Evolutionary conservation across 2,329 filamentous ascomycete genomes (phyloP).

Genomic region (Corniculantispora saksenae): DNA sequence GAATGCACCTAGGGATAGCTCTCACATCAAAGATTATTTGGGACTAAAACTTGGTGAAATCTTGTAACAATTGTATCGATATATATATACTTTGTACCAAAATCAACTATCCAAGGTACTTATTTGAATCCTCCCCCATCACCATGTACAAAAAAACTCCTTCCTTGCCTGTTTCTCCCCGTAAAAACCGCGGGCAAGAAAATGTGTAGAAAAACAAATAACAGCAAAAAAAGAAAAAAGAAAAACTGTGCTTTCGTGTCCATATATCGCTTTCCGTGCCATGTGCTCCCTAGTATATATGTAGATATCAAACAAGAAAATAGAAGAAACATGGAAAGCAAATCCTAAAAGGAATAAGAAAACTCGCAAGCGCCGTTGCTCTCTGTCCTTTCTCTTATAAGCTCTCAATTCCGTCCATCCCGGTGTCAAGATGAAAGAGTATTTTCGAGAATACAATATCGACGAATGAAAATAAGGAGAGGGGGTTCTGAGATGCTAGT

Average conservation of each 20-base stretch:
- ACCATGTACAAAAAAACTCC: constrained; percentile 9
- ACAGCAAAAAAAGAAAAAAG: not conserved
- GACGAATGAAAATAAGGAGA: not conserved
- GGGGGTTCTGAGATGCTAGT: not conserved
- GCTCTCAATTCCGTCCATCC: not conserved
- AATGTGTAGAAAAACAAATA: too few relatives aligned
- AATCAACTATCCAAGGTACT: not conserved
- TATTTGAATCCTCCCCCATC: not conserved
- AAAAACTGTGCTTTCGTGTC: not conserved
- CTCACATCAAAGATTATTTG: not conserved
- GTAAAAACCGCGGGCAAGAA: not conserved
- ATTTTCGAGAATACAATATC: not conserved
- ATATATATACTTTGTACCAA: constrained; percentile 9
- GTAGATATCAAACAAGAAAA: not conserved
- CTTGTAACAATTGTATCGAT: constrained; percentile 7
- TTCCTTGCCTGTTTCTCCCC: not conserved
- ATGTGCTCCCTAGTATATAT: constrained; percentile 2
- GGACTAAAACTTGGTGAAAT: not conserved
- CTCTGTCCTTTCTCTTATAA: not conserved
- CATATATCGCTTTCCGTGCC: constrained; percentile 5
- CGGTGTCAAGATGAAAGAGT: not conserved
- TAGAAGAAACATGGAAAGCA: not conserved
- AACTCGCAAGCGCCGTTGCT: not conserved
- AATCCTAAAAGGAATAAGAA: not conserved
- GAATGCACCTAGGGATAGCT: too few relatives aligned